Percentiles rank a stretch among this genome's conserved stretches.
Conservation (phyloP, 2,329 filamentous ascomycete genomes). For the Basipetospora chlamydospora region DNA sequence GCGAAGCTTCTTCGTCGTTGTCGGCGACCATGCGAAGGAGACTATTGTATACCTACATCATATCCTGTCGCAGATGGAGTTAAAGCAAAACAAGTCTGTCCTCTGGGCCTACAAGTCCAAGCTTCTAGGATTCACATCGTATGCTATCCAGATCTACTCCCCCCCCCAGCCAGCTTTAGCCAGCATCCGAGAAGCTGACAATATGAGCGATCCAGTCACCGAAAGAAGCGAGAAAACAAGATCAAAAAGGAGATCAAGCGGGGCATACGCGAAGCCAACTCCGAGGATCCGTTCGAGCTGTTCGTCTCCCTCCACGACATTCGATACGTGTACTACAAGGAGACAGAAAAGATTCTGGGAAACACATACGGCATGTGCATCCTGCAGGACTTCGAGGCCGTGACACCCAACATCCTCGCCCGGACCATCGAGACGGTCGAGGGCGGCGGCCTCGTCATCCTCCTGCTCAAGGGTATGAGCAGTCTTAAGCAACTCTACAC, state of each 20-base stretch:
- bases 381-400: constrained; percentile 91
- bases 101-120: constrained; percentile 99
- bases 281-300: constrained; percentile 90
- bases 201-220: constrained; percentile 54
- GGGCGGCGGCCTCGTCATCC: constrained; percentile 78
- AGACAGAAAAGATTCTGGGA: constrained; percentile 95
- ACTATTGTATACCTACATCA: constrained; percentile 89
- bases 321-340: constrained; percentile 98
- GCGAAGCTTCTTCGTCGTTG: constrained; percentile 92
- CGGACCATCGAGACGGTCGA: constrained; percentile 96
- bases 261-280: constrained; percentile 81
- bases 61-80: constrained; percentile 77
- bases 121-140: constrained; percentile 67
- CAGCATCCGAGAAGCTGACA: no score
- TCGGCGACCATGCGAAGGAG: constrained; percentile 89
- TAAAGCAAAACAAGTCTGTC: constrained; percentile 83
- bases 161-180: no score
- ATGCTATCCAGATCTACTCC: no score
- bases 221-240: constrained; percentile 95
- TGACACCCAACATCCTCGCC: constrained; percentile 92
- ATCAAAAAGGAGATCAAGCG: constrained; percentile 98
- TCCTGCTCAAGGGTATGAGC: constrained; percentile 90
- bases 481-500: constrained; percentile 96
- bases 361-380: constrained; percentile 99
- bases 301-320: constrained; percentile 96